These are phyloP conservation scores for Trichoderma atroviride DNA, from an alignment of 2,329 filamentous ascomycete genomes.

Conservation along the genomic window DNA sequence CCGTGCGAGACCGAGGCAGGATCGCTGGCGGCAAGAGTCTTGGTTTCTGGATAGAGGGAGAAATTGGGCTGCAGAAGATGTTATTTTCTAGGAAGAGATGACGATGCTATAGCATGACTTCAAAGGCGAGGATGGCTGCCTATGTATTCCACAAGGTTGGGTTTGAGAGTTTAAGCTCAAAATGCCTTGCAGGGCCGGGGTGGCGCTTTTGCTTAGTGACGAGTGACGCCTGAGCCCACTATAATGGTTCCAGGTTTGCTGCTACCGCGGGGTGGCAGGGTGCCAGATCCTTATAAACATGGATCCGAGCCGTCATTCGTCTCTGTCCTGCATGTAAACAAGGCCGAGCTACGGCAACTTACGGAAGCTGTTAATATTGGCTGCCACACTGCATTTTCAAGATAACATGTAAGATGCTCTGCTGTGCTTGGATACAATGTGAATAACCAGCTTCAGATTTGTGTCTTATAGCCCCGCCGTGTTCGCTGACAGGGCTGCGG, in stretches of 20 bases:
- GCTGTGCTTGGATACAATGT: neutral
- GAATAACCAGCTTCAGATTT: neutral
- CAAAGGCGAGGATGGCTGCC: constrained; percentile 1
- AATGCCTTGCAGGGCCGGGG: neutral
- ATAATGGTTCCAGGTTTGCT: neutral
- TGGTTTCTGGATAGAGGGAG: neutral
- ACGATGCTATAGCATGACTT: neutral
- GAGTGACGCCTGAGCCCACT: constrained; percentile 14
- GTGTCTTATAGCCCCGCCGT: neutral
- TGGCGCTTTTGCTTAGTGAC: constrained; percentile 21
- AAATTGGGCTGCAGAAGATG: neutral
- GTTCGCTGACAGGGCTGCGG: constrained; percentile 17
- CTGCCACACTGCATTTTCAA: neutral
- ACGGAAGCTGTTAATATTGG: neutral
- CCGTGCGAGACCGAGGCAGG: neutral
- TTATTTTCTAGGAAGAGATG: neutral
- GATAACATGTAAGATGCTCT: neutral
- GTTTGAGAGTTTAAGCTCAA: neutral
- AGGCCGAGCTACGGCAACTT: neutral
- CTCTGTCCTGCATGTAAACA: neutral
- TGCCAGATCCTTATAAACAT: constrained; percentile 2
- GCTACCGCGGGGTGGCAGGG: constrained; percentile 20
- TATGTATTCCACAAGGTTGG: neutral
- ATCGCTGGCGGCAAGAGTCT: neutral
- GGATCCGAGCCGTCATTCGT: neutral